Percentiles rank a stretch among this genome's conserved stretches.
phyloP scores from a whole-genome alignment of 805 yeast species.

The Nakazawaea holstii region DNA sequence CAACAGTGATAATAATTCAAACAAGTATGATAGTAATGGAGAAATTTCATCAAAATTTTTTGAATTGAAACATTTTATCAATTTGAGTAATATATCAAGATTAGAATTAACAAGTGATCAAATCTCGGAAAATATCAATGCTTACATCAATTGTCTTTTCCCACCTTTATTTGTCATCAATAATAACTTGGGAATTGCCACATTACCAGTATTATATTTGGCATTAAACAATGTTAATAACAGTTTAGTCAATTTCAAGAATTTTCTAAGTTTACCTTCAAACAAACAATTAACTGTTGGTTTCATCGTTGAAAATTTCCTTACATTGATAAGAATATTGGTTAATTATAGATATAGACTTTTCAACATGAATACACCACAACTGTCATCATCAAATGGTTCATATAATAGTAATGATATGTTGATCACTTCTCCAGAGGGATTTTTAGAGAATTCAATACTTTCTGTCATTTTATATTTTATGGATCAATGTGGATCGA shows the following conservation, averaged over 20 bases:
- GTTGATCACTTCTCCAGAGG: constrained; percentile 10
- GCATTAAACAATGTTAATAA: constrained; percentile 23
- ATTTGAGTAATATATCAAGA: constrained; percentile 6
- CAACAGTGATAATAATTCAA: constrained; percentile 18
- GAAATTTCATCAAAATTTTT: background rate
- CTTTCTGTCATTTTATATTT: constrained; percentile 23
- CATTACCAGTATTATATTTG: constrained; percentile 42
- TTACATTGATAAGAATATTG: constrained; percentile 38
- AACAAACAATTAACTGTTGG: constrained; percentile 29
- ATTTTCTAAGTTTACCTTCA: constrained; percentile 25
- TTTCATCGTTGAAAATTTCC: constrained; percentile 40
- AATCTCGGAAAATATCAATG: constrained; percentile 16
- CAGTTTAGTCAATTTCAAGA: constrained; percentile 22
- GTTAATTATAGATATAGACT: constrained; percentile 24
- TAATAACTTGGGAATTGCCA: constrained; percentile 46
- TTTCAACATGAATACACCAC: constrained; percentile 19
- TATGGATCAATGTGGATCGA: constrained; percentile 22
- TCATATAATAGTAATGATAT: constrained; percentile 16
- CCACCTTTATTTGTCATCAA: constrained; percentile 29
- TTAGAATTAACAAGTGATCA: constrained; percentile 15
- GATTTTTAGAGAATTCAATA: constrained; percentile 20
- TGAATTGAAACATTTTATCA: constrained; percentile 11
- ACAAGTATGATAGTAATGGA: constrained; percentile 9
- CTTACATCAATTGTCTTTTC: constrained; percentile 18
- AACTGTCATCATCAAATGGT: constrained; percentile 8